A percentile compares a stretch with the other conserved stretches of the same genome.
Conservation (phyloP, 2,329 filamentous ascomycete genomes). For the Arthroderma uncinatum region DNA sequence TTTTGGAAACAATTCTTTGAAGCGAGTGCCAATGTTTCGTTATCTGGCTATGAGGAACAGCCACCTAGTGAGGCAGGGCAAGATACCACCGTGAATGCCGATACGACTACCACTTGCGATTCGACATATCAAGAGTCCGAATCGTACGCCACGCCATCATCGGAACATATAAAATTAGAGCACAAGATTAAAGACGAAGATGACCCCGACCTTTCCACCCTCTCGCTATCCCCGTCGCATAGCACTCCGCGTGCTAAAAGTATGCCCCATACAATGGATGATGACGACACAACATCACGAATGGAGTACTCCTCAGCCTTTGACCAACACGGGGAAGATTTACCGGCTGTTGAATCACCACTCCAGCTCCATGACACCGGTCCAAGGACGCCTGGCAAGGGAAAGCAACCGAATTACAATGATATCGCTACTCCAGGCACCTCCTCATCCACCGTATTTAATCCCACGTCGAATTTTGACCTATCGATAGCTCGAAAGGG, state of each 20-base stretch:
- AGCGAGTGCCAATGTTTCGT: conserved; percentile 89
- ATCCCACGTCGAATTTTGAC: conserved; percentile 35
- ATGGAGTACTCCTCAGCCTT: conserved; percentile 62
- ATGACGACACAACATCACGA: conserved; percentile 14
- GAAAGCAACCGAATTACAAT: conserved; percentile 15
- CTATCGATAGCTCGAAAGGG: conserved; percentile 30
- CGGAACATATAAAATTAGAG: conserved; percentile 18
- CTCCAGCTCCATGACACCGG: conserved; percentile 20
- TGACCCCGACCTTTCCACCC: conserved; percentile 37
- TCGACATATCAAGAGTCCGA: conserved; percentile 33
- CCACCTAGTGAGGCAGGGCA: conserved; percentile 47
- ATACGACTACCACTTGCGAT: conserved; percentile 44
- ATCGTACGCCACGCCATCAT: conserved; percentile 33
- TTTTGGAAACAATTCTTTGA: conserved; percentile 99
- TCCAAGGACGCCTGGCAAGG: conserved; percentile 29
- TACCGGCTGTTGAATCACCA: conserved; percentile 27
- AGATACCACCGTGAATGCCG: conserved; percentile 43
- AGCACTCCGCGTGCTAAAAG: conserved; percentile 36
- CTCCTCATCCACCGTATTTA: conserved; percentile 44
- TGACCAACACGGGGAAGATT: conserved; percentile 52
- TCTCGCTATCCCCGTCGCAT: conserved; percentile 34
- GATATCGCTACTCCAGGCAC: conserved; percentile 53
- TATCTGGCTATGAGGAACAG: conserved; percentile 85
- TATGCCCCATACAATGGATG: conserved; percentile 17
- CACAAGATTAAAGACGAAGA: conserved; percentile 26